Conservation (phyloP, 441 rosid genomes). For the Populus hybrid region DNA sequence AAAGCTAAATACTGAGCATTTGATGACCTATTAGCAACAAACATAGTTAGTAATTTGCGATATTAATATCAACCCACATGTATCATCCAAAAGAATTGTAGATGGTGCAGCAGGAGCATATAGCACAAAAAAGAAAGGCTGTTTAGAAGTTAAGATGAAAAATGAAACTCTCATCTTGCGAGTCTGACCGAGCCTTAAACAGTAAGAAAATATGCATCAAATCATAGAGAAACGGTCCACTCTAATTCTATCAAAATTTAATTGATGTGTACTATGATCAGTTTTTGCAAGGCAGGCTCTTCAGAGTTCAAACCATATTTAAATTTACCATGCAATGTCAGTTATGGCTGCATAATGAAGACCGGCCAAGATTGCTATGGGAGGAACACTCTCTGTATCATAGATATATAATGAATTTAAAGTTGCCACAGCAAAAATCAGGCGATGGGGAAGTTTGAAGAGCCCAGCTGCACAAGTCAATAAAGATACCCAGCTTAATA, state of each 20-base stretch:
- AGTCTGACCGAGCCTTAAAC: neutral
- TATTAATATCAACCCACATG: neutral
- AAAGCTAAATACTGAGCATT: conserved; percentile 58
- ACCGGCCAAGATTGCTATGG: conserved; percentile 79
- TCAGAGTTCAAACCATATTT: neutral
- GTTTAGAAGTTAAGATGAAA: neutral
- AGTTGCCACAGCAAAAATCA: conserved; percentile 89
- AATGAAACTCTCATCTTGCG: neutral
- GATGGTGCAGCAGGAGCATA: conserved; percentile 1
- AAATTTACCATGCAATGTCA: conserved; percentile 73
- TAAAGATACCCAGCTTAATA: conserved; percentile 12
- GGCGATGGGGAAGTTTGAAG: conserved; percentile 91
- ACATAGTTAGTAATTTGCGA: conserved; percentile 11
- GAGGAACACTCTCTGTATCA: conserved; percentile 74
- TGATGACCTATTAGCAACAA: conserved; percentile 51
- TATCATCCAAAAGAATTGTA: conserved; percentile 1
- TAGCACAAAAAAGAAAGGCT: neutral
- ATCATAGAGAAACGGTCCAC: neutral
- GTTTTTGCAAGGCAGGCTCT: neutral
- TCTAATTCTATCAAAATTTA: neutral
- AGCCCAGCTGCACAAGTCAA: conserved; percentile 56
- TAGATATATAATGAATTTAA: conserved; percentile 86
- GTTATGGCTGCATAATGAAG: conserved; percentile 95
- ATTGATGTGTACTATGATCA: neutral
- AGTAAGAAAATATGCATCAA: no score